These are phyloP conservation scores for Shiraia bambusicola DNA, from an alignment of 2,329 filamentous ascomycete species.

Conservation along the genomic window DNA sequence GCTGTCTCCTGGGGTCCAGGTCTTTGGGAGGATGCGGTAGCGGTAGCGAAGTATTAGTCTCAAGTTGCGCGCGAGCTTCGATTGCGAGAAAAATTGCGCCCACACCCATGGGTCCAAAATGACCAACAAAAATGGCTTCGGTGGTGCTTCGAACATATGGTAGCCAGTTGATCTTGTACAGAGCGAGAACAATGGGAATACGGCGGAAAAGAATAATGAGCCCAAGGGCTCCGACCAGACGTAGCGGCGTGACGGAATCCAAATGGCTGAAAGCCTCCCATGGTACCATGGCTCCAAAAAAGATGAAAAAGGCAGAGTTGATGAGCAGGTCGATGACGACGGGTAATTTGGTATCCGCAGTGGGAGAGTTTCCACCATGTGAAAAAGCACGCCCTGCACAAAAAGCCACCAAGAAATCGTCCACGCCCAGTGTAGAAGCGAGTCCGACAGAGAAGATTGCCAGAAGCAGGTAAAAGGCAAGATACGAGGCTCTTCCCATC, in stretches of 20 bases:
- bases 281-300: constrained; percentile 58
- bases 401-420: constrained; percentile 60
- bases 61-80: constrained; percentile 56
- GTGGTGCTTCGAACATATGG: constrained; percentile 53
- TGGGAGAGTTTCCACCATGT: constrained; percentile 56
- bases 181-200: constrained; percentile 53
- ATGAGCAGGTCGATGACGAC: constrained; percentile 58
- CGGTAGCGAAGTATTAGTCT: constrained; percentile 51
- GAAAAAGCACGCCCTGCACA: constrained; percentile 58
- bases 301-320: constrained; percentile 59
- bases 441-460: constrained; percentile 56
- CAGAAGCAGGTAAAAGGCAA: constrained; percentile 59
- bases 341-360: constrained; percentile 49
- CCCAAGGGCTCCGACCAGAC: constrained; percentile 50
- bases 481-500: constrained; percentile 53
- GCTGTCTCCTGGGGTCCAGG: constrained; percentile 35
- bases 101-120: constrained; percentile 61
- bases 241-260: constrained; percentile 44
- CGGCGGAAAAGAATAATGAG: constrained; percentile 56
- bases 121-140: constrained; percentile 58
- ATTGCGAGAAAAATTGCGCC: constrained; percentile 60
- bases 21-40: constrained; percentile 47
- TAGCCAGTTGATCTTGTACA: constrained; percentile 48
- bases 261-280: constrained; percentile 48
- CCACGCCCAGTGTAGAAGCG: constrained; percentile 54